These are phyloP conservation scores for Wickerhamomyces ciferrii DNA, from an alignment of 805 yeast genomes.

Conservation along the genomic window DNA sequence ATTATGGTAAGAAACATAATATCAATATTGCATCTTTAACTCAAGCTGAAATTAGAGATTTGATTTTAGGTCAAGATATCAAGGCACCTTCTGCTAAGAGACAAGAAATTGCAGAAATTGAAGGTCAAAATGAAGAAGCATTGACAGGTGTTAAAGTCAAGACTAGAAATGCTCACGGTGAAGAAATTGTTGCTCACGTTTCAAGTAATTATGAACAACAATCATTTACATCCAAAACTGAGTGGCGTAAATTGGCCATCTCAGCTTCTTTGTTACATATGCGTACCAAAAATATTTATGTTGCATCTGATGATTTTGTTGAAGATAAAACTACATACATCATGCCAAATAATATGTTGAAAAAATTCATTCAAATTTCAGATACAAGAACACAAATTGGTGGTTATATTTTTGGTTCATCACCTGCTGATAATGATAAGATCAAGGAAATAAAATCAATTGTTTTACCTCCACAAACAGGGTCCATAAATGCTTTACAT, in stretches of 20 bases:
- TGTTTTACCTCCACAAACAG: constrained; percentile 85
- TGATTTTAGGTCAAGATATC: constrained; percentile 91
- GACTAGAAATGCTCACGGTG: constrained; percentile 91
- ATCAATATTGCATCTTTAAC: constrained; percentile 85
- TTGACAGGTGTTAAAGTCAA: constrained; percentile 61
- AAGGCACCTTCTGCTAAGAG: constrained; percentile 84
- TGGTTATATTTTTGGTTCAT: constrained; percentile 73
- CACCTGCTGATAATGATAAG: constrained; percentile 65
- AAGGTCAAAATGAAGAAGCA: constrained; percentile 39
- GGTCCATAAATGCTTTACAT: constrained; percentile 52
- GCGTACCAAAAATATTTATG: constrained; percentile 71
- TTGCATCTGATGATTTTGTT: constrained; percentile 62
- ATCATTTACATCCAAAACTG: constrained; percentile 75
- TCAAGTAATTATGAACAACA: constrained; percentile 85
- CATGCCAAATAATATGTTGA: constrained; percentile 75
- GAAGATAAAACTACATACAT: constrained; percentile 60
- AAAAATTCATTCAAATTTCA: constrained; percentile 71
- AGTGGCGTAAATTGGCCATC: constrained; percentile 88
- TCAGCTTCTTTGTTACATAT: constrained; percentile 67
- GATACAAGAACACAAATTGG: constrained; percentile 82
- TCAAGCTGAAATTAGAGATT: constrained; percentile 88
- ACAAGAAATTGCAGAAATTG: constrained; percentile 78
- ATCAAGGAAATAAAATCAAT: constrained; percentile 76
- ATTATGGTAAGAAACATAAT: constrained; percentile 79
- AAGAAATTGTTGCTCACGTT: constrained; percentile 90